Evolutionary conservation across 2,329 filamentous ascomycete genomes (phyloP).

Genomic region (Hawksworthiomyces lignivorus): DNA sequence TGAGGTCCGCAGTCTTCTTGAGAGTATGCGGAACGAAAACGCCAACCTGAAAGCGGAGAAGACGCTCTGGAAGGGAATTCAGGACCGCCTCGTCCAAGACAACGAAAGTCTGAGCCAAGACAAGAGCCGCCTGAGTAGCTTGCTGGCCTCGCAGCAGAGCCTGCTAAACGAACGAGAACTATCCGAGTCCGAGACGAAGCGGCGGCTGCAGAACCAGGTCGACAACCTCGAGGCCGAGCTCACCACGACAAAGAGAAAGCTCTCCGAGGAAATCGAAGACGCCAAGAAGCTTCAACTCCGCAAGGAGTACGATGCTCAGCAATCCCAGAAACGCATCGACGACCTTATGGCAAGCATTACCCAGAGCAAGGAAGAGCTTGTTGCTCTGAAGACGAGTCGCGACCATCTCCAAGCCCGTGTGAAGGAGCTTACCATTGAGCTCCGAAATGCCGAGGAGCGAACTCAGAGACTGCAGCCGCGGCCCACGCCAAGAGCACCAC

Average conservation of each 20-base stretch:
- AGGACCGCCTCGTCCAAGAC: conserved; percentile 79
- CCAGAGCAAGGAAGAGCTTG: conserved; percentile 76
- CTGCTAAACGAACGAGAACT: conserved; percentile 89
- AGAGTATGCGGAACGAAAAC: conserved; percentile 84
- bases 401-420: conserved; percentile 86
- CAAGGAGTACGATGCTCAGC: conserved; percentile 83
- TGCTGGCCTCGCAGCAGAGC: conserved; percentile 78
- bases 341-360: conserved; percentile 76
- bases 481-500: conserved; percentile 53
- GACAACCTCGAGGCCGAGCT: conserved; percentile 77
- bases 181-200: conserved; percentile 70
- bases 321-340: conserved; percentile 85
- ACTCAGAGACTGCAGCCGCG: conserved; percentile 74
- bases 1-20: conserved; percentile 70
- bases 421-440: conserved; percentile 79
- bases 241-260: conserved; percentile 68
- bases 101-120: conserved; percentile 81
- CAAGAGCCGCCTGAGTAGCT: conserved; percentile 70
- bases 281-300: conserved; percentile 73
- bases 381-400: conserved; percentile 75
- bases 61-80: conserved; percentile 87
- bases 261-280: conserved; percentile 77
- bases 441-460: conserved; percentile 84
- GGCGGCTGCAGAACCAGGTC: conserved; percentile 69
- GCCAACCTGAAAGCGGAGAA: conserved; percentile 94